These are phyloP conservation scores for Melastoma candidum DNA, from an alignment of 441 rosid species.

Conservation along the genomic window DNA sequence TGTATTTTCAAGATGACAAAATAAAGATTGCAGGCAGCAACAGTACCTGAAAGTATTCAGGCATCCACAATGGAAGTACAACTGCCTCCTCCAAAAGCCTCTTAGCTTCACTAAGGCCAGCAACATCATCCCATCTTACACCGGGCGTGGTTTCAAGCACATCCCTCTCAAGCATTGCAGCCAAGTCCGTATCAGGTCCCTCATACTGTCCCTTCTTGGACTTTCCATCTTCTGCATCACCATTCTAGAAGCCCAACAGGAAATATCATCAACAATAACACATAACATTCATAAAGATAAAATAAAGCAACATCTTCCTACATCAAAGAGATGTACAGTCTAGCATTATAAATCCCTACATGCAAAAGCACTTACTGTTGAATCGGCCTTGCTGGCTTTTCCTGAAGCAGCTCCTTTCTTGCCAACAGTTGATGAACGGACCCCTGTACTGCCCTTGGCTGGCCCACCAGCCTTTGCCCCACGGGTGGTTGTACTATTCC, in stretches of 20 bases:
- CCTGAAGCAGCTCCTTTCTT: constrained; percentile 66
- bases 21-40: constrained; percentile 11
- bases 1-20: neutral
- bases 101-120: constrained; percentile 96
- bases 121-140: constrained; percentile 99
- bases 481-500: constrained; percentile 53
- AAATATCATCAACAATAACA: constrained; percentile 5
- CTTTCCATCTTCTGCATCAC: constrained; percentile 90
- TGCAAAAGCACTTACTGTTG: constrained; percentile 40
- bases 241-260: constrained; percentile 42
- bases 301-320: constrained; percentile 2
- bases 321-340: no score
- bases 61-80: constrained; percentile 99
- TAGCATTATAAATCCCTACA: no score
- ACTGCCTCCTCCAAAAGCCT: constrained; percentile 98
- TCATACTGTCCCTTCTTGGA: constrained; percentile 71
- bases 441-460: constrained; percentile 44
- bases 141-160: constrained; percentile 95
- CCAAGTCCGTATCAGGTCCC: constrained; percentile 96
- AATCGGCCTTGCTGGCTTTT: constrained; percentile 69
- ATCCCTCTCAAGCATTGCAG: constrained; percentile 99
- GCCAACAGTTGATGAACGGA: constrained; percentile 62
- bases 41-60: constrained; percentile 95
- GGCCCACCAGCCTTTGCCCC: constrained; percentile 61
- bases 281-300: constrained; percentile 5